Base-by-base conservation (phyloP, 257 asterid genomes). In the Ajuga chamaepitys region DNA sequence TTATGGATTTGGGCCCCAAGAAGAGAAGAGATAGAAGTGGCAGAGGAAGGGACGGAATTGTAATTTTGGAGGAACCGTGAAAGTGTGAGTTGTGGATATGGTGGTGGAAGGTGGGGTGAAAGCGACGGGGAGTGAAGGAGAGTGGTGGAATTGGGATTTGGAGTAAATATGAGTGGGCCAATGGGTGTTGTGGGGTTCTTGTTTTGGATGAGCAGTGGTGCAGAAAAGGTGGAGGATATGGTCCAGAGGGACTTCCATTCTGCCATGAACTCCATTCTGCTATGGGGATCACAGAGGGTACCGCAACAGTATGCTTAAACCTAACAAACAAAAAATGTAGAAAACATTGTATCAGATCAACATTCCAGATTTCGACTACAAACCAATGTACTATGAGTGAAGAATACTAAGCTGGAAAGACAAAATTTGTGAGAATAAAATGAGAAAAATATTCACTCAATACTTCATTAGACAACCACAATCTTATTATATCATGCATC, bases 201-300 rank as follows among this genome's bases (percentile, higher is more conserved):
- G 70, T 63, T 66, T 7, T 68, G 57, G 51, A 70, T 47, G 60
- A 82, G 82, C 25, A 81, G 76, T 3, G 89, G 93, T 2, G 96
- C 69, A 0, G 84, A 78, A 66, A 61, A 81, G 8, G 79, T 72
- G 42, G 87, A 83, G 48, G 78, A 77, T 35, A 88, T 58, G 1
- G 93, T 78, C 85, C 83, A 82, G 0, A 63, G 74, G 13, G 85
- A 77, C 35, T 88, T 88, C 96, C 96, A 88, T 52, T 82, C 93
- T 9, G 77, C 79, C 51, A 78, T 72, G 63, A 79, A 84, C 7
- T 81, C 84, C 92, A 84, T 86, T 16, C 24, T 2, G 28, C 57
- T 18, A 1, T 40, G 21, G 5, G 1, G 9, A 61, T 61, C 1
- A 1, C 32, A 25, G 41, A 61, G 28, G 22, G 14, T 3, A 51